Conservation (phyloP, 371 early-diverging fungal genomes). For the Syncephalis plumigaleata region DNA sequence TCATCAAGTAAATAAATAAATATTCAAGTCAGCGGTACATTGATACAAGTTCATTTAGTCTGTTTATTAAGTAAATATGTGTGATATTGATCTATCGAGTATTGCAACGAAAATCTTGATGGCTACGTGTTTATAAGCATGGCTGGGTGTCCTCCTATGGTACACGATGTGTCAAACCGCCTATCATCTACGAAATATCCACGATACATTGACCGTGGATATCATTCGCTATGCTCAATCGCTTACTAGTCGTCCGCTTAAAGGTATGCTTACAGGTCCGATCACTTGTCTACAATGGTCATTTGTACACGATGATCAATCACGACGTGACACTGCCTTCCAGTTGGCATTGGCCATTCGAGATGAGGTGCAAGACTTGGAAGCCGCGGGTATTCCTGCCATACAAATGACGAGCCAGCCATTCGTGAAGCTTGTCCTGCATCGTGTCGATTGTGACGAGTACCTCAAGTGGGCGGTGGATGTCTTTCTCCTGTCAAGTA, state of each 20-base stretch:
- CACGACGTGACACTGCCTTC: no score
- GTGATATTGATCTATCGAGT: no score
- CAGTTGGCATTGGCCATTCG: no score
- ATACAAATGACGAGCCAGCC: background rate
- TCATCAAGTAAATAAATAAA: no score
- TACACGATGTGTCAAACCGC: constrained; percentile 87
- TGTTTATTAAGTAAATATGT: no score
- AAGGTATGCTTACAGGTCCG: constrained; percentile 93
- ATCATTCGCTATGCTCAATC: constrained; percentile 71
- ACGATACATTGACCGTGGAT: constrained; percentile 85
- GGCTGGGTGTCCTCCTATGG: constrained; percentile 97
- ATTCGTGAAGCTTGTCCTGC: background rate
- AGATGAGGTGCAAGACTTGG: no score
- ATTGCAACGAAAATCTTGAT: constrained; percentile 56
- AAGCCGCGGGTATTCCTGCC: no score
- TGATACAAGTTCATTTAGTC: no score
- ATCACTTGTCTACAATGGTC: no score
- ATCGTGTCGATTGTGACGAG: background rate
- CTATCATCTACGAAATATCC: constrained; percentile 80
- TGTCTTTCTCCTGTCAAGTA: no score
- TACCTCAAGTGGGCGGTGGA: background rate
- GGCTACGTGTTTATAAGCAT: constrained; percentile 83
- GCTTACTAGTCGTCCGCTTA: constrained; percentile 75
- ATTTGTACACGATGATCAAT: no score
- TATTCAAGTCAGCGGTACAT: no score